These are phyloP conservation scores for Rugonectria rugulosa DNA, from an alignment of 2,329 filamentous ascomycete genomes.

Conservation along the genomic window DNA sequence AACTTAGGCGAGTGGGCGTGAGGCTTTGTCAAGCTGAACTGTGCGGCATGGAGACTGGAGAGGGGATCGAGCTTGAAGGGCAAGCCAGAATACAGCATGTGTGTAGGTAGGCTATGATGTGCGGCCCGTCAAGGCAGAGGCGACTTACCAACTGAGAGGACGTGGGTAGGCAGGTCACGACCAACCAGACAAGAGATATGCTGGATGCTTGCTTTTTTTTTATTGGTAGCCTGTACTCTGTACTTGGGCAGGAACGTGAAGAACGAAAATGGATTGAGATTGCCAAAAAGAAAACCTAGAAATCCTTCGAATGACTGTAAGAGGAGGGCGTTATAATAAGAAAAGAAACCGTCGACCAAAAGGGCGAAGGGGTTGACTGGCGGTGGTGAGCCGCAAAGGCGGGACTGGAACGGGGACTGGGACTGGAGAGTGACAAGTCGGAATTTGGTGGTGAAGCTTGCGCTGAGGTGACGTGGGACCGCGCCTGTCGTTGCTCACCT, in stretches of 20 bases:
- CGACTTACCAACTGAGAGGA: conserved; percentile 21
- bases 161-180: conserved; percentile 16
- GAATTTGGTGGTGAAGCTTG: conserved; percentile 10
- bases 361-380: neutral
- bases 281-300: neutral
- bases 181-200: conserved; percentile 9
- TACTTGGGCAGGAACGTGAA: neutral
- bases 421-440: conserved; percentile 3
- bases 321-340: too few species aligned
- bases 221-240: neutral
- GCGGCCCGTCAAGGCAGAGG: conserved; percentile 25
- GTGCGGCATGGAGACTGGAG: conserved; percentile 16
- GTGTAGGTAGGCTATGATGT: conserved; percentile 4
- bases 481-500: conserved; percentile 1
- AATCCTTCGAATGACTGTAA: too few species aligned
- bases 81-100: too few species aligned
- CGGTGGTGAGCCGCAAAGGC: conserved; percentile 18
- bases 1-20: conserved; percentile 21
- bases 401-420: too few species aligned
- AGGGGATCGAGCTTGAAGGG: conserved; percentile 12
- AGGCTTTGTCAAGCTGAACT: conserved; percentile 12
- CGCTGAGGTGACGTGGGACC: conserved; percentile 20
- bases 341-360: neutral
- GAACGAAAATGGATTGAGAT: neutral
- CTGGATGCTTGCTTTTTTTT: conserved; percentile 1